Percentiles rank a stretch among this genome's conserved stretches.
phyloP scores from a whole-genome alignment of 2,329 filamentous ascomycete genomes.

The Trichophyton rubrum region DNA sequence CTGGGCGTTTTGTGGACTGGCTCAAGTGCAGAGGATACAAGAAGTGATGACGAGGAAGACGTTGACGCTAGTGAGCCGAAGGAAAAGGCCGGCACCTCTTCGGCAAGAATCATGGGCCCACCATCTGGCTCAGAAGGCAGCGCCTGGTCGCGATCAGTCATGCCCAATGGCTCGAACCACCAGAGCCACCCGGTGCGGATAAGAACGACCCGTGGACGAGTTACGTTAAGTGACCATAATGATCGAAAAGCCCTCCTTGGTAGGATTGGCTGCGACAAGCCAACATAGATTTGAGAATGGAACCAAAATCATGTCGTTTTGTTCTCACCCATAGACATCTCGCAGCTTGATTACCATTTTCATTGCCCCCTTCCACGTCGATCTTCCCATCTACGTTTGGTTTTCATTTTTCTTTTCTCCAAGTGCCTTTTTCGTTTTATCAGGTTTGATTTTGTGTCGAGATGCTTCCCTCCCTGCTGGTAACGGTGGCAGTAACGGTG shows the following conservation, averaged over 20 bases:
- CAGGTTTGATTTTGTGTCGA: conserved; percentile 1
- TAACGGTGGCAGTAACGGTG: not conserved
- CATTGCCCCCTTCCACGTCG: not conserved
- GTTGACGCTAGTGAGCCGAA: conserved; percentile 23
- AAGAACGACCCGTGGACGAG: conserved; percentile 27
- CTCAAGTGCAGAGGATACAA: conserved; percentile 65
- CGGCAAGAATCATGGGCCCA: not conserved
- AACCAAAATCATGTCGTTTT: not conserved
- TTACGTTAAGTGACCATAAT: conserved; percentile 29
- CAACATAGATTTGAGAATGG: conserved; percentile 7
- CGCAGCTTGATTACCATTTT: not conserved
- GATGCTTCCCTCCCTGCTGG: conserved; percentile 4
- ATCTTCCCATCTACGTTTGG: not conserved
- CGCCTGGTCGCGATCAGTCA: conserved; percentile 22
- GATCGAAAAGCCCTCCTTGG: conserved; percentile 27
- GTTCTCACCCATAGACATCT: not conserved
- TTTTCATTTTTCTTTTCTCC: not conserved
- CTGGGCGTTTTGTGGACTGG: conserved; percentile 61
- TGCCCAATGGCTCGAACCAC: conserved; percentile 22
- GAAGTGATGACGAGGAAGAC: conserved; percentile 71
- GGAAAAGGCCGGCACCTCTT: not conserved
- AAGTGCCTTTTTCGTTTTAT: not conserved
- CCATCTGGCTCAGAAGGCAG: conserved; percentile 8
- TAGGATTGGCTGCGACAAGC: conserved; percentile 24
- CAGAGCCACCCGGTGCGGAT: conserved; percentile 15